Conservation (phyloP, 129 eudicot species). For the Ambrosia artemisiifolia region DNA sequence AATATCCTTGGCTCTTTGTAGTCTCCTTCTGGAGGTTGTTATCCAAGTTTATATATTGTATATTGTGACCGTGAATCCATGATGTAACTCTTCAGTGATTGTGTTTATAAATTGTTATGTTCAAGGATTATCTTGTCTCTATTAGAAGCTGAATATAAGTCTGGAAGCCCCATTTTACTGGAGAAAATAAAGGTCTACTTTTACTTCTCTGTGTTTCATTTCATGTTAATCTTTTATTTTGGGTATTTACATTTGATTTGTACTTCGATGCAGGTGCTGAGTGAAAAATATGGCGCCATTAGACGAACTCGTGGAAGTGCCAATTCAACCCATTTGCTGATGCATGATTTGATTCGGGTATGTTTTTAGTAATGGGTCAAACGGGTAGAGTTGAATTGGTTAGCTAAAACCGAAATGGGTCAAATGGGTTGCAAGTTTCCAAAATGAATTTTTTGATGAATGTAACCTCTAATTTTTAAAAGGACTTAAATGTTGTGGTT, state of each 20-base stretch:
- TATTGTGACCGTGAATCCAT: neutral
- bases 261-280: conserved; percentile 55
- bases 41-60: neutral
- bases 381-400: neutral
- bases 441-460: neutral
- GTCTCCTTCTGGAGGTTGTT: neutral
- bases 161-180: conserved; percentile 81
- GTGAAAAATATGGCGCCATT: conserved; percentile 64
- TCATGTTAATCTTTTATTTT: neutral
- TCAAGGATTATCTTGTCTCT: neutral
- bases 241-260: neutral
- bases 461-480: neutral
- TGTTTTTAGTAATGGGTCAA: neutral
- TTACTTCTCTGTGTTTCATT: conserved; percentile 2
- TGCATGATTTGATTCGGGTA: neutral
- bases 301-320: conserved; percentile 57
- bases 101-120: neutral
- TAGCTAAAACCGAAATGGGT: neutral
- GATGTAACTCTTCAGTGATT: neutral
- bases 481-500: neutral
- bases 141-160: conserved; percentile 66
- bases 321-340: neutral
- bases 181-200: conserved; percentile 68
- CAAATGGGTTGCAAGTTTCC: neutral
- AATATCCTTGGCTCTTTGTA: neutral